Evolutionary conservation across 352 stramenopile genomes (phyloP), one percentile per base, ranked within the genome.

Genomic region (Globisporangium spiculum): DNA sequence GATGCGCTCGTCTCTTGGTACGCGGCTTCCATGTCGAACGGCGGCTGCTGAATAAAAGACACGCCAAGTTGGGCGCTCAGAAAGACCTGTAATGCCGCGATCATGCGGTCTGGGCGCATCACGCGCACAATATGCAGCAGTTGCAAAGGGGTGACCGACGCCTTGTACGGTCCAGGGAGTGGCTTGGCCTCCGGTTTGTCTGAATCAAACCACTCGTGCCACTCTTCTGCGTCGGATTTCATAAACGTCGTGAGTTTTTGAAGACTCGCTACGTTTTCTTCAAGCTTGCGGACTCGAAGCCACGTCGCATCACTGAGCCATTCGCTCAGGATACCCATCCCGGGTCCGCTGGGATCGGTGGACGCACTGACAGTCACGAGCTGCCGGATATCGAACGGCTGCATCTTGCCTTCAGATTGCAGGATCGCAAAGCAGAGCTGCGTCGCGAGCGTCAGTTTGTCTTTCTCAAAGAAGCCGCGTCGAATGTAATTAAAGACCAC

Each of bases 401-500:
- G 55, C 53, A 95, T 84, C 54, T 84, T 84, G 10, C 76, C 73
- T 36, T 97, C 88, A 8, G 88, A 82, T 36, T 91, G 75, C 52
- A 97, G 72, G 30, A 99, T 97, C 26, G 93, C 88, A 61, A 99
- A 93, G 54, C 91, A 97, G 2, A 98, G 70, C 64, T 98, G 90
- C 2, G 91, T 97, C 12, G 93, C 90, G 22, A 98, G 69, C 2
- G 90, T 96, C 6, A 98, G 73, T 73, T 98, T 98, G 75, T 98
- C 92, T 26, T 81, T 82, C 65, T 98, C 96, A 73, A 98, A 97
- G 24, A 98, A 84, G 1, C 96, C 96, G 32, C 95, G 85, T 3
- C 93, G 89, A 24, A 99, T 86, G 75, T 99, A 99, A 68, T 97
- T 97, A 76, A 98, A 99, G 2, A 98, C 91, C 6, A 93, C 81